Evolutionary conservation across 441 rosid species (phyloP), one percentile per base, ranked within the genome.

Genomic region (Biscutella laevigata): DNA sequence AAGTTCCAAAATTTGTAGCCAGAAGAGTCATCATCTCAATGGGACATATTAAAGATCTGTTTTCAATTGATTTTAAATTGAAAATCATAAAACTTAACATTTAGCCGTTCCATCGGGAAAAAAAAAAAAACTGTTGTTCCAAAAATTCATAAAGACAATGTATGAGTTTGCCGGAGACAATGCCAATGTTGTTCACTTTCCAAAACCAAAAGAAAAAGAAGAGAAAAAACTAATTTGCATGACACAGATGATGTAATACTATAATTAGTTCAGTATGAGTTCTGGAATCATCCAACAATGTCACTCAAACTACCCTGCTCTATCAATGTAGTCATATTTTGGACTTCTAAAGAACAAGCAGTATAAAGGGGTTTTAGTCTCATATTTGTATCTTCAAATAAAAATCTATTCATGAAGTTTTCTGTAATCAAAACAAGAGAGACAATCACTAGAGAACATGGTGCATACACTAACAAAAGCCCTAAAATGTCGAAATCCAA

Each of bases 401-500:
- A 9, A 3, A 42, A 15, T 56, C n/a, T 42, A 2, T 42, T 28
- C 50, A 56, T 42, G 16, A 7, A 25, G 34, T 11, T 42, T 26
- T 13, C n/a, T 33, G 7, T 24, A 8, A 10, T 14, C 25, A 42
- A 33, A 12, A 43, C 4, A 11, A 16, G 11, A 26, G 19, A 53
- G 7, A 12, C 29, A 45, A 8, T 27, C 29, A 46, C 7, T 35
- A 28, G 16, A 17, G 15, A 46, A 58, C 5, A 17, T 19, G 7
- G 1, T 8, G 6, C 1, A 22, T 11, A 42, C 15, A 11, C 5
- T 24, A 7, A 11, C 4, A 15, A 15, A 60, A 52, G 19, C 59
- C 59, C 59, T 43, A 52, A 25, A 15, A 3, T 17, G 3, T 17
- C 50, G 20, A 44, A 44, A 20, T 51, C 38, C 44, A 60, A 41